Base-by-base conservation (phyloP, 768 basidiomycete species). In the Suillus subluteus region DNA sequence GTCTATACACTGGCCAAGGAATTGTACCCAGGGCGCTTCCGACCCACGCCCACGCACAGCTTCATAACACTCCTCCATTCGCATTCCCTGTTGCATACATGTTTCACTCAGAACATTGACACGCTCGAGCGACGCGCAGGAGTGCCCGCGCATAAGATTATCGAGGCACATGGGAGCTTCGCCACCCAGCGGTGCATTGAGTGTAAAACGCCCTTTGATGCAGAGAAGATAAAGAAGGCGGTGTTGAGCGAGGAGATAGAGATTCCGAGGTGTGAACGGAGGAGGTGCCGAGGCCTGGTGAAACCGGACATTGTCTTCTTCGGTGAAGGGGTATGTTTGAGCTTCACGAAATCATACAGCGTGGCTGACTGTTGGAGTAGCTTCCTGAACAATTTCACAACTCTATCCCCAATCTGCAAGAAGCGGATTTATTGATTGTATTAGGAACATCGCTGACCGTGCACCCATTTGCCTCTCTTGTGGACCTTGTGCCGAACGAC, bases 231-330 rank as follows among this genome's bases (percentile, higher is more conserved):
- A 83, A 86, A 84, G 74, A 76, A 81, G 18, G 82, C 84, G 6
- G 85, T 97, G 40, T 75, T 83, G 65, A 75, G 79, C n/a, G 88
- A 88, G 50, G 76, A 86, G 67, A 70, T 76, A 62, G 59, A 61
- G 59, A 87, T 93, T 16, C 88, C 95, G 6, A 83, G 79, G 58
- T 98, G 97, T 74, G 73, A 82, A 41, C 59, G 5, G 26, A 61
- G 18, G 12, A 64, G 71, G 26, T 95, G 95, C 69, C 81, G 79
- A 1, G 94, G 94, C 0, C 81, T 94, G 46, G 89, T 96, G 18
- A 95, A 96, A 76, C 95, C 95, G n/a, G 92, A 97, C 72, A 97
- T 97, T 52, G 93, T 97, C 15, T 96, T 97, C 79, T 96, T 97
- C 72, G 95, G 96, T 30, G 92, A 95, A 78, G 73, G 83, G 44